phyloP scores from a whole-genome alignment of 108 stramenopile species.

The Cylindrotheca closterium region DNA sequence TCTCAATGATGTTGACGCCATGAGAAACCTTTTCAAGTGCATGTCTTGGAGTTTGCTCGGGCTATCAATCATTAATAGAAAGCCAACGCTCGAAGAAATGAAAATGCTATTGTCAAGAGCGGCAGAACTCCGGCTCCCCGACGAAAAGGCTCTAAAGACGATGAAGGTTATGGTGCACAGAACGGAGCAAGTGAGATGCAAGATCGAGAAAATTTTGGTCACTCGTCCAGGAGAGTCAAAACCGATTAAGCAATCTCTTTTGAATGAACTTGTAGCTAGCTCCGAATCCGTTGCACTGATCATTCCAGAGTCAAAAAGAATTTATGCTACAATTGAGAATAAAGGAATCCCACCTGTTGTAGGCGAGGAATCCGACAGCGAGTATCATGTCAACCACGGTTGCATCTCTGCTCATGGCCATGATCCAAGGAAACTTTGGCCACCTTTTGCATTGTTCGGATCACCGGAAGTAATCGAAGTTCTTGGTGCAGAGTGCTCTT shows the following conservation, averaged over 20 bases:
- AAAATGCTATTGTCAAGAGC: conserved; percentile 41
- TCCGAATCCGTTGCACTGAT: conserved; percentile 46
- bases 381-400: conserved; percentile 60
- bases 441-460: conserved; percentile 65
- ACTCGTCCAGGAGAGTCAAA: conserved; percentile 48
- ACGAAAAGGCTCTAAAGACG: conserved; percentile 65
- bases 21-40: conserved; percentile 54
- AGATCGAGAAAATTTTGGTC: conserved; percentile 53
- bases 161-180: conserved; percentile 57
- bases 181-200: conserved; percentile 55
- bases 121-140: conserved; percentile 48
- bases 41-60: conserved; percentile 65
- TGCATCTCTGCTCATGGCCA: conserved; percentile 65
- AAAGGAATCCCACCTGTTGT: conserved; percentile 60
- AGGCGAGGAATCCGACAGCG: conserved; percentile 83
- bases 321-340: conserved; percentile 63
- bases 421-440: conserved; percentile 55
- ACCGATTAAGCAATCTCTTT: conserved; percentile 35
- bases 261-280: conserved; percentile 42
- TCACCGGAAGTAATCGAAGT: conserved; percentile 45
- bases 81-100: conserved; percentile 53
- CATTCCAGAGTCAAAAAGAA: conserved; percentile 46
- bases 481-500: conserved; percentile 38
- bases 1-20: conserved; percentile 51
- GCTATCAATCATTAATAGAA: conserved; percentile 42